Percentiles rank a stretch among this genome's conserved stretches.
Evolutionary conservation across 805 yeast species (phyloP).

Genomic region (Hagleromyces aurorensis): DNA sequence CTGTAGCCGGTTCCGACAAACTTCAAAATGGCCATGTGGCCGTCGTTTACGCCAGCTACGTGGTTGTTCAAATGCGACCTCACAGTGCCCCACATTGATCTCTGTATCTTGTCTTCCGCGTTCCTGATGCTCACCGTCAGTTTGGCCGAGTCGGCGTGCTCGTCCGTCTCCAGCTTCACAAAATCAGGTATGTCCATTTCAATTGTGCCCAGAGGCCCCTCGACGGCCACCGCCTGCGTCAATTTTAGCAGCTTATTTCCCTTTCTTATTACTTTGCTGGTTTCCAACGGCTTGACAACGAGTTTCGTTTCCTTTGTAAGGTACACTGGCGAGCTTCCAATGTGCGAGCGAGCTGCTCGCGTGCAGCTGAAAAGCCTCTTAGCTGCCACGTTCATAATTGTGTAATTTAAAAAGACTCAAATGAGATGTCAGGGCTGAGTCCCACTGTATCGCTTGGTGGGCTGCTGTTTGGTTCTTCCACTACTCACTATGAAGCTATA

Average conservation of each 20-base stretch:
- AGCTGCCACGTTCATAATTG: constrained; percentile 7
- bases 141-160: constrained; percentile 25
- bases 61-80: constrained; percentile 72
- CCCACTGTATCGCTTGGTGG: background rate
- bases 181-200: constrained; percentile 66
- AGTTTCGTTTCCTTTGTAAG: constrained; percentile 51
- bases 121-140: constrained; percentile 52
- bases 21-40: constrained; percentile 78
- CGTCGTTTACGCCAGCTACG: constrained; percentile 84
- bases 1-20: constrained; percentile 97
- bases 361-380: constrained; percentile 32
- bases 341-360: constrained; percentile 42
- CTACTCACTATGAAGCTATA: too few species aligned
- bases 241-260: constrained; percentile 54
- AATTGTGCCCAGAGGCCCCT: constrained; percentile 73
- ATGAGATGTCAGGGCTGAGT: background rate
- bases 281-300: constrained; percentile 36
- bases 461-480: background rate
- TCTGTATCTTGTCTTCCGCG: constrained; percentile 54
- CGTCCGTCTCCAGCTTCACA: constrained; percentile 34
- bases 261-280: constrained; percentile 54
- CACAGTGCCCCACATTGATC: constrained; percentile 92
- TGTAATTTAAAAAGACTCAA: constrained; percentile 3
- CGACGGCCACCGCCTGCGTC: constrained; percentile 49
- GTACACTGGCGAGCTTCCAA: constrained; percentile 74